phyloP scores from a whole-genome alignment of 2,329 filamentous ascomycete genomes.

The Diaporthe sp. region DNA sequence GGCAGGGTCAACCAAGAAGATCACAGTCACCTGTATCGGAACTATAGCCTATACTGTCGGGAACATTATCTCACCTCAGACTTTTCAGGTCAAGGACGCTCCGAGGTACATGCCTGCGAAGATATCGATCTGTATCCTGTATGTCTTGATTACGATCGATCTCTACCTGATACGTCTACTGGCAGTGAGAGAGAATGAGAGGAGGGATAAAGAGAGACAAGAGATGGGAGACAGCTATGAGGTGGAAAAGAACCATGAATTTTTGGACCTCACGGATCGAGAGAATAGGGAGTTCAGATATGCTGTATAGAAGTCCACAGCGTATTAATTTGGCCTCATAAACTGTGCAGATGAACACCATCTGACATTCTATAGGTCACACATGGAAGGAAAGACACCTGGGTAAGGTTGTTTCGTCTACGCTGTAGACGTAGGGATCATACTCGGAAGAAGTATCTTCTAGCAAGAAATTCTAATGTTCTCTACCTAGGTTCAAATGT shows the following conservation, averaged over 20 bases:
- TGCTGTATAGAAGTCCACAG: not conserved
- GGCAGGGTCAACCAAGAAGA: slow-evolving; percentile 52
- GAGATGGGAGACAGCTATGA: slow-evolving; percentile 39
- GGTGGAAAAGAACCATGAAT: slow-evolving; percentile 49
- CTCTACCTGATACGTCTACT: slow-evolving; percentile 48
- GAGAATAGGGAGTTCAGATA: slow-evolving; percentile 13
- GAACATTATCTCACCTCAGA: slow-evolving; percentile 58
- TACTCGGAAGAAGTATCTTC: not conserved
- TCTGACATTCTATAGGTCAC: not conserved
- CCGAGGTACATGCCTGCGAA: slow-evolving; percentile 42
- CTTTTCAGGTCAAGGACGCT: slow-evolving; percentile 52
- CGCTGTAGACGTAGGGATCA: not conserved
- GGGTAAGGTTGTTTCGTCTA: not conserved
- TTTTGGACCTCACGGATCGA: slow-evolving; percentile 39
- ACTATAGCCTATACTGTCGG: slow-evolving; percentile 53
- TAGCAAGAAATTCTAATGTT: not conserved
- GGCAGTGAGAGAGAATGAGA: slow-evolving; percentile 39
- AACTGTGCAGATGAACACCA: not conserved
- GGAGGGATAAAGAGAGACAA: slow-evolving; percentile 40
- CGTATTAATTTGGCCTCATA: not conserved
- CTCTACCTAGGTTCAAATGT: not conserved
- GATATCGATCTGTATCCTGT: slow-evolving; percentile 29
- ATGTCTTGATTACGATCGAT: slow-evolving; percentile 45
- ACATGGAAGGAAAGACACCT: not conserved
- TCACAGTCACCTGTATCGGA: slow-evolving; percentile 50